These are phyloP conservation scores for Ustilago vetiveriae DNA, from an alignment of 1,284 basidiomycete species.

Conservation along the genomic window DNA sequence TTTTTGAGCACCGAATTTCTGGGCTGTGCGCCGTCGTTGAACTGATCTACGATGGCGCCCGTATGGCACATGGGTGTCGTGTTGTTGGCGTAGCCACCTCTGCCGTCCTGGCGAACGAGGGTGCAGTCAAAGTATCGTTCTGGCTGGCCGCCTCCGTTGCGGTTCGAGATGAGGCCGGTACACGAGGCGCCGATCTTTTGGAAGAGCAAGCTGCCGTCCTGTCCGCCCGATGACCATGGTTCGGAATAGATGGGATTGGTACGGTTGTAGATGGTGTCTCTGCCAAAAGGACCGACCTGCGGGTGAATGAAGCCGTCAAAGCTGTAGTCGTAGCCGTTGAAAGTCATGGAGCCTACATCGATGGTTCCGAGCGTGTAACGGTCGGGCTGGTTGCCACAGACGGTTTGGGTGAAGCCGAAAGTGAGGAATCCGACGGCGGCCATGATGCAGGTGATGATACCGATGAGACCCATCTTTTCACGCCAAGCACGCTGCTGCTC, in stretches of 20 bases:
- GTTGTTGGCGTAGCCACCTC: conserved; percentile 62
- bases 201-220: conserved; percentile 92
- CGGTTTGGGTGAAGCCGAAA: conserved; percentile 95
- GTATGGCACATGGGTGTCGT: conserved; percentile 50
- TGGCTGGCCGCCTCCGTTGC: conserved; percentile 59
- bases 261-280: conserved; percentile 75
- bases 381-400: conserved; percentile 85
- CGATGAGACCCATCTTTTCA: conserved; percentile 94
- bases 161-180: conserved; percentile 75
- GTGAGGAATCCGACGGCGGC: conserved; percentile 94
- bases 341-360: conserved; percentile 82
- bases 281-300: conserved; percentile 46
- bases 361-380: conserved; percentile 83
- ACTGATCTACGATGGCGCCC: conserved; percentile 26
- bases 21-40: conserved; percentile 40
- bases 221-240: conserved; percentile 80
- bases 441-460: conserved; percentile 84
- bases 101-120: conserved; percentile 79
- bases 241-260: conserved; percentile 84
- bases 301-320: conserved; percentile 76
- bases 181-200: conserved; percentile 89
- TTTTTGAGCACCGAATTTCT: conserved; percentile 56
- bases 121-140: conserved; percentile 97
- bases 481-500: conserved; percentile 97
- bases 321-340: conserved; percentile 93